Evolutionary conservation across 495 filamentous ascomycete genomes (phyloP), one percentile per base, ranked within the genome.

Genomic region (Xylaria grammica): DNA sequence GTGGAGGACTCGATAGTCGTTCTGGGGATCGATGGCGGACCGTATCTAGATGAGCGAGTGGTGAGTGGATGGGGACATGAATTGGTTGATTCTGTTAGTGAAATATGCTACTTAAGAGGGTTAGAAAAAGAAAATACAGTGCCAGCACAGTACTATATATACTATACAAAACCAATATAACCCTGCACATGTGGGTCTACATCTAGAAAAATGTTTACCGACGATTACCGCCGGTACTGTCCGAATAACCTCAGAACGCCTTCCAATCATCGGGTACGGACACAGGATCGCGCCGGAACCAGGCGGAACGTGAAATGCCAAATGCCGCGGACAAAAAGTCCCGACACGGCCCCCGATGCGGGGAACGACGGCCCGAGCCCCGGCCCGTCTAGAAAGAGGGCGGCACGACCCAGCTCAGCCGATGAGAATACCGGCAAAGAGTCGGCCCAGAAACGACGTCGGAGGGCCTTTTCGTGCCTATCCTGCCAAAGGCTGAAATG

Each of bases 401-500:
- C 50, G 17, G 15, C 50, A 20, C 67, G 66, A 49, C 68, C 61
- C 11, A 52, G 36, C 26, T 44, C 45, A 15, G 32, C 30, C 26
- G 70, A 65, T 29, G 61, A 65, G 1, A 57, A 51, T 0, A 27
- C 60, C 38, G 38, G 19, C 29, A 44, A 34, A 22, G 61, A 63
- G 17, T 22, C 61, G 19, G 34, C 51, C 5, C 68, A 60, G 19
- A 71, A 73, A 51, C 60, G 66, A 10, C 71, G 71, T 4, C 62
- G 71, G 7, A 58, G 71, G 32, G 71, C 71, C n/a, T 73, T 73
- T 62, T 73, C 71, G 38, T 73, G 71, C 30, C 38, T 73, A 2
- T 73, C 71, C 0, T 73, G 71, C 29, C 71, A 73, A 54, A 67
- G 66, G 52, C 38, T 73, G 60, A 73, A 73, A 40, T 73, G 71